A percentile compares a stretch with the other conserved stretches of the same genome.
Conservation (phyloP, 2,329 filamentous ascomycete species). For the Aphanoascus verrucosus region DNA sequence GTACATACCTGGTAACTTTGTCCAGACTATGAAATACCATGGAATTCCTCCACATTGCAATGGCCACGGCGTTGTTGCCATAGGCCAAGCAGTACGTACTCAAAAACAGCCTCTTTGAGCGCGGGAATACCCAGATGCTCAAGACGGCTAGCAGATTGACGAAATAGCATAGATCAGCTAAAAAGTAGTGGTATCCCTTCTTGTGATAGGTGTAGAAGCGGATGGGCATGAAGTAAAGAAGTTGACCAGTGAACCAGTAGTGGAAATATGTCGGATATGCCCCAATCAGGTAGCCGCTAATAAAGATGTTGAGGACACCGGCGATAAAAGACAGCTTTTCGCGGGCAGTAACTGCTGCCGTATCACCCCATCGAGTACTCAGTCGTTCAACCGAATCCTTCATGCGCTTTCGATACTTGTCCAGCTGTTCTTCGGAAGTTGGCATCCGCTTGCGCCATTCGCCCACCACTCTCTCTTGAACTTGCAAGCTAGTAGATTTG, state of each 20-base stretch:
- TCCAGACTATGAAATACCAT: slow-evolving; percentile 97
- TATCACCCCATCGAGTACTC: slow-evolving; percentile 76
- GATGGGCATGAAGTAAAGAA: slow-evolving; percentile 94
- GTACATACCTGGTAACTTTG: slow-evolving; percentile 73
- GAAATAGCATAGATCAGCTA: slow-evolving; percentile 96
- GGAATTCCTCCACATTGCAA: slow-evolving; percentile 98
- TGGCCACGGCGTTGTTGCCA: slow-evolving; percentile 94
- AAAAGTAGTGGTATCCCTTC: slow-evolving; percentile 90
- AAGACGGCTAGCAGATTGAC: slow-evolving; percentile 78
- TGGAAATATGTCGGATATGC: slow-evolving; percentile 78
- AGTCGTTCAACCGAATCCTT: slow-evolving; percentile 78
- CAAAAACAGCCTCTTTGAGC: slow-evolving; percentile 83
- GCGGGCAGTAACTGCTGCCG: slow-evolving; percentile 71
- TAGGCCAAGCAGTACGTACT: slow-evolving; percentile 85
- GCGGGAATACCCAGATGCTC: slow-evolving; percentile 80
- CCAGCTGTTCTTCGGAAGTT: slow-evolving; percentile 81
- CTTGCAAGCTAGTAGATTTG: slow-evolving; percentile 62
- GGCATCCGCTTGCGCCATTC: slow-evolving; percentile 83
- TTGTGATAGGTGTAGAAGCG: slow-evolving; percentile 83
- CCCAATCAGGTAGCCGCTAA: slow-evolving; percentile 88
- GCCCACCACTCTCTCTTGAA: slow-evolving; percentile 82
- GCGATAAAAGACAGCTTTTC: slow-evolving; percentile 96
- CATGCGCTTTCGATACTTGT: slow-evolving; percentile 83
- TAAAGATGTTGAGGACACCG: slow-evolving; percentile 92
- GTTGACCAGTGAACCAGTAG: slow-evolving; percentile 78